Base-by-base conservation (phyloP, 495 filamentous ascomycete genomes). In the Daldinia decipiens region DNA sequence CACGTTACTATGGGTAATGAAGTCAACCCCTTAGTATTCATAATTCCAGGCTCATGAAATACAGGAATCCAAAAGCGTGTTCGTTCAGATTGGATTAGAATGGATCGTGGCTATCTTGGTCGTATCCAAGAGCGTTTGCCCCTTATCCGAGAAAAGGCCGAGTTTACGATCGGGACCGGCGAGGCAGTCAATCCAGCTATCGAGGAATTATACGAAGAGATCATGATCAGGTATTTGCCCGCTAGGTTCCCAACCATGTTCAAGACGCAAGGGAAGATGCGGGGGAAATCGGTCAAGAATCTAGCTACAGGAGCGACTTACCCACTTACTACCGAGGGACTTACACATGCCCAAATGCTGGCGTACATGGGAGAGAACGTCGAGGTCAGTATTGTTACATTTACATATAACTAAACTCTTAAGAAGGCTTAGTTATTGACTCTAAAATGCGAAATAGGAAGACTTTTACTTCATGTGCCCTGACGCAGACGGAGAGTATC, bases 391-490 rank as follows among this genome's bases (percentile, higher is more conserved):
- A 12, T 29, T 6, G 27, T 0, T 29, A 24, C 2, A 24, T 24
- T 24, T 24, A 24, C 21, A 24, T 24, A 24, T 24, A 24, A 24
- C 21, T 24, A 17, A 40, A 17, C 38, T 5, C 39, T 17, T 2
- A 40, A 17, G 15, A 40, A 17, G 4, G 34, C n/a, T 40, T n/a
- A 17, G 39, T 8, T 40, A 9, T 12, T 54, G 5, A 54, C 52
- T 6, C 24, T 2, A 21, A 51, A 17, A 26, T 26, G 51, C 12
- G 15, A 13, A 7, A 39, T n/a, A 65, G 60, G 67, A 70, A 52
- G 67, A 70, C 36, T 74, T 74, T n/a, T 71, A 70, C 52, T 62
- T 74, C 51, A 74, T 71, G 71, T 70, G 66, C n/a, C 71, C 68
- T 0, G 71, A 71, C 43, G 4, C 12, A 3, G 31, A 70, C 12